Base-by-base conservation (phyloP, 2,329 filamentous ascomycete species). In the Fusarium nematophilum region DNA sequence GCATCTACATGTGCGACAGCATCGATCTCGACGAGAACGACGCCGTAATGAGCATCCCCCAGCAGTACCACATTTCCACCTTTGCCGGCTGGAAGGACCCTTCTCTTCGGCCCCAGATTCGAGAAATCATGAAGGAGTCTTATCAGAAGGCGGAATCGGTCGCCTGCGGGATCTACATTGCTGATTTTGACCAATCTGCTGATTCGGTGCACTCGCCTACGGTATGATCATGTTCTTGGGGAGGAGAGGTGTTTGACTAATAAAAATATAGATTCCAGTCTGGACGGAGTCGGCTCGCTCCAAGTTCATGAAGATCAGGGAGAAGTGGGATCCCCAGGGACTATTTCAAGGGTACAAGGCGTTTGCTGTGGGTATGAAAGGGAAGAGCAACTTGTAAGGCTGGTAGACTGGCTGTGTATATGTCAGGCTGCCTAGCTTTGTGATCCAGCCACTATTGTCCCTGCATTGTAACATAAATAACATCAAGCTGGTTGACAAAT, bases 321-420 rank as follows among this genome's bases (percentile, higher is more conserved):
- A 61, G 50, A 33, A 53, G 38, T 58, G 62, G 53, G 51, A 53
- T 43, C 50, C 58, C 14, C 40, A 59, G 8, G 50, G 43, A 13
- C 39, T 59, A 14, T 58, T 62, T 30, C 58, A 49, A 11, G 52
- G 47, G 15, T 59, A 62, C 29, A 62, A 56, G 46, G 47, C 45
- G 34, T 53, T 60, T 36, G 14, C n/a, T n/a, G n/a, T n/a, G n/a
- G n/a, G n/a, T n/a, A n/a, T n/a, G n/a, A n/a, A n/a, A n/a, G n/a
- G n/a, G n/a, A n/a, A n/a, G n/a, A n/a, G n/a, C n/a, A n/a, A n/a
- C n/a, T n/a, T n/a, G n/a, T n/a, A n/a, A n/a, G n/a, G n/a, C n/a
- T n/a, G n/a, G n/a, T n/a, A n/a, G n/a, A n/a, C n/a, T n/a, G n/a
- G n/a, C n/a, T n/a, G n/a, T n/a, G n/a, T n/a, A n/a, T n/a, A n/a